These are phyloP conservation scores for Coemansia sp. DNA, from an alignment of 192 early-diverging fungal species.

Conservation along the genomic window DNA sequence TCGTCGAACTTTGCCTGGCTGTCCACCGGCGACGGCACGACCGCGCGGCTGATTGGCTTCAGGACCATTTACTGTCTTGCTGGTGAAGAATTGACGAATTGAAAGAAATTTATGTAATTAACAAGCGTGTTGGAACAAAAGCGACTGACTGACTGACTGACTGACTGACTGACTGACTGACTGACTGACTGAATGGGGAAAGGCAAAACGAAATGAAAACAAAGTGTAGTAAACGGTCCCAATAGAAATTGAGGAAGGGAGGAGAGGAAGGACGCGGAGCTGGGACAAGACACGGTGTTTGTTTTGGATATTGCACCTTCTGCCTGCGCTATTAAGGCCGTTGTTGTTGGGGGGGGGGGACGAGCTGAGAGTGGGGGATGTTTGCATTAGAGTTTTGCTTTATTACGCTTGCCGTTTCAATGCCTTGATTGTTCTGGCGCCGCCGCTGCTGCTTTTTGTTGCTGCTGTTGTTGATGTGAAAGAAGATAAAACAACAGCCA, in stretches of 20 bases:
- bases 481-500: neutral
- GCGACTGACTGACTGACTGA: too few species aligned
- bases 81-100: neutral
- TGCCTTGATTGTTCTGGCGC: too few species aligned
- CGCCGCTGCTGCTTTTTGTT: too few species aligned
- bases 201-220: neutral
- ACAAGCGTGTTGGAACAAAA: neutral
- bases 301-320: too few species aligned
- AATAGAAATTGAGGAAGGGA: too few species aligned
- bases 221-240: too few species aligned
- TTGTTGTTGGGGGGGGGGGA: neutral
- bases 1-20: conserved; percentile 33
- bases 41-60: conserved; percentile 26
- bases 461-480: neutral
- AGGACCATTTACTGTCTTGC: conserved; percentile 25
- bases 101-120: neutral
- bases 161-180: too few species aligned
- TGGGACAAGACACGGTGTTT: too few species aligned
- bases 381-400: too few species aligned
- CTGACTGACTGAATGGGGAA: neutral
- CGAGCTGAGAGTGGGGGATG: too few species aligned
- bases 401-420: too few species aligned
- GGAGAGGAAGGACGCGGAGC: too few species aligned
- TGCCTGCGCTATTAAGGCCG: neutral
- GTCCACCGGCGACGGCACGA: conserved; percentile 39